phyloP scores from a whole-genome alignment of 441 rosid species.

The Pelargonium citronellum region DNA sequence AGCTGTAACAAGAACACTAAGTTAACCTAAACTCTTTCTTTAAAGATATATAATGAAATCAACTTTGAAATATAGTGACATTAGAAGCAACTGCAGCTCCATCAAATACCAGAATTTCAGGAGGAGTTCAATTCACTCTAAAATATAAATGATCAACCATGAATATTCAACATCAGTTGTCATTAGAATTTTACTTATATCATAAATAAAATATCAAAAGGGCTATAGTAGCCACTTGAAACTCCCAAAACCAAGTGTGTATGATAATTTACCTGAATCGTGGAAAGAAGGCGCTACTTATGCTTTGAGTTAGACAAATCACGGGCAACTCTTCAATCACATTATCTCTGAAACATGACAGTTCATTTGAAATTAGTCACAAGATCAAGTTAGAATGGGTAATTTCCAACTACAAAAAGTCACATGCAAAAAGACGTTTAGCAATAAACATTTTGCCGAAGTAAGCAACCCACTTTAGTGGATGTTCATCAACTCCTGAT shows the following conservation, averaged over 20 bases:
- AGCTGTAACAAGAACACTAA: too few species aligned
- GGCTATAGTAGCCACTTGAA: not conserved
- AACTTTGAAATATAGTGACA: too few species aligned
- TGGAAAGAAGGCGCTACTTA: slow-evolving; percentile 72
- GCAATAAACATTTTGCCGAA: too few species aligned
- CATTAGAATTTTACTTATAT: not conserved
- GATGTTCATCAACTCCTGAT: slow-evolving; percentile 31
- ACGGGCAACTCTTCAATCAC: slow-evolving; percentile 34
- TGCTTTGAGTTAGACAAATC: slow-evolving; percentile 54
- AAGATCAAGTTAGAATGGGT: not conserved
- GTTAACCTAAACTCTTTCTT: too few species aligned
- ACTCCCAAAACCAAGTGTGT: not conserved
- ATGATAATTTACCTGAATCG: slow-evolving; percentile 93
- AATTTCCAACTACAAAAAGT: slow-evolving; percentile 13
- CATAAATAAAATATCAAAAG: not conserved
- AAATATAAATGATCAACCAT: not conserved
- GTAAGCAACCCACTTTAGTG: slow-evolving; percentile 54
- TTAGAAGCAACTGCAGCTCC: too few species aligned
- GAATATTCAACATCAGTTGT: not conserved
- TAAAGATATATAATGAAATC: too few species aligned
- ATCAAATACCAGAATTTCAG: not conserved
- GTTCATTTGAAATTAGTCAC: slow-evolving; percentile 16
- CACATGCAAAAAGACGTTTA: slow-evolving; percentile 9
- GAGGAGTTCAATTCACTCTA: not conserved
- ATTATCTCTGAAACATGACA: slow-evolving; percentile 39